Evolutionary conservation across 192 early-diverging fungal genomes (phyloP).

Genomic region (Piromyces finnis): DNA sequence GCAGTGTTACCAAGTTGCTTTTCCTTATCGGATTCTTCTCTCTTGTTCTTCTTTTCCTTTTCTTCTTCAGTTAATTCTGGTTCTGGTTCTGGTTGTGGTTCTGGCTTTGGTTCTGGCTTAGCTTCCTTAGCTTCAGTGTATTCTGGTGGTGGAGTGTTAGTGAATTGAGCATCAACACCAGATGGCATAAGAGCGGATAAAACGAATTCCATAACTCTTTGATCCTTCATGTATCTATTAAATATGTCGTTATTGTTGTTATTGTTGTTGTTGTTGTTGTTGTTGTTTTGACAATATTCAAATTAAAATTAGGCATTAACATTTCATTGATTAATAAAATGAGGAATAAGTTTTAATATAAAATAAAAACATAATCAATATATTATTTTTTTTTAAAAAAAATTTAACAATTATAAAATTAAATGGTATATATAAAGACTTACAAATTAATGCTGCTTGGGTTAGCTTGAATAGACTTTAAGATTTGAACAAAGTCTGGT

Average conservation of each 20-base stretch:
- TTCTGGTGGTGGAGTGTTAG: slow-evolving; percentile 3
- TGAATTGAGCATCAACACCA: not conserved
- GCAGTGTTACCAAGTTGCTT: slow-evolving; percentile 77
- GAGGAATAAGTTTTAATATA: too few relatives aligned
- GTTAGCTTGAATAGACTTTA: slow-evolving; percentile 57
- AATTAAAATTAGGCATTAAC: too few relatives aligned
- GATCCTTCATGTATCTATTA: not conserved
- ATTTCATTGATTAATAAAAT: too few relatives aligned
- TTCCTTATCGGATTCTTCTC: slow-evolving; percentile 35
- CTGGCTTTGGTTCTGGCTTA: slow-evolving; percentile 9
- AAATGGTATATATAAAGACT: not conserved
- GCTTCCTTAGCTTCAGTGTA: slow-evolving; percentile 2
- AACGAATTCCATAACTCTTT: not conserved
- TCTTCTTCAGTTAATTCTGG: slow-evolving; percentile 36
- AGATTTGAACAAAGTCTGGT: slow-evolving; percentile 53
- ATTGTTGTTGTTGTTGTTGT: too few relatives aligned
- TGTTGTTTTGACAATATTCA: too few relatives aligned
- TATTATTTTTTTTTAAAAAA: not conserved
- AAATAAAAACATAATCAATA: too few relatives aligned
- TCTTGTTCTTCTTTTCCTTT: slow-evolving; percentile 42
- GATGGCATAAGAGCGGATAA: not conserved
- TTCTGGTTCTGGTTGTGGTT: slow-evolving; percentile 14
- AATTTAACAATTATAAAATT: not conserved
- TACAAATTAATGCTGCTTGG: slow-evolving; percentile 35
- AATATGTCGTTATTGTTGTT: too few relatives aligned